These are phyloP conservation scores for Fusarium chlamydosporum DNA, from an alignment of 2,329 filamentous ascomycete species.

Conservation along the genomic window DNA sequence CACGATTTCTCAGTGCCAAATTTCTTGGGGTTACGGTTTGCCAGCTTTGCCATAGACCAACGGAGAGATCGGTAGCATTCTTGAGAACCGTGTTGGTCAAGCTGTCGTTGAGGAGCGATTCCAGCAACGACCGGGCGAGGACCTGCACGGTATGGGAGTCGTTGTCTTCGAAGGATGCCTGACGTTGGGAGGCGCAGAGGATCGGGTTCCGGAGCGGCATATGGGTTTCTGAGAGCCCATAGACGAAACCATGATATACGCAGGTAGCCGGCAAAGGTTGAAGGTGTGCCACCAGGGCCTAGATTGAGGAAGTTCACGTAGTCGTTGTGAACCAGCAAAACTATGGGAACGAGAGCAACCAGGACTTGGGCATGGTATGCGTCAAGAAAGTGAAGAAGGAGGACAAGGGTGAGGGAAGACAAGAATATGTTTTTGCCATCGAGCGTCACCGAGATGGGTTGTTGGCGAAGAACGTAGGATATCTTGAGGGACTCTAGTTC, in stretches of 20 bases:
- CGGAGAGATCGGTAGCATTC: constrained; percentile 70
- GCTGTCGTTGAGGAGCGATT: constrained; percentile 85
- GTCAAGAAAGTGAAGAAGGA: constrained; percentile 67
- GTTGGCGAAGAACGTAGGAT: constrained; percentile 55
- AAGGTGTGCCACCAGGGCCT: constrained; percentile 84
- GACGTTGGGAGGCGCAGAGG: constrained; percentile 64
- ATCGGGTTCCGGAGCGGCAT: constrained; percentile 69
- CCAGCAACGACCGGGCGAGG: constrained; percentile 77
- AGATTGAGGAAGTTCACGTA: constrained; percentile 82
- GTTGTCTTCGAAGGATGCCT: constrained; percentile 69
- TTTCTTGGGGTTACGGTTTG: constrained; percentile 59
- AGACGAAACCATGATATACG: constrained; percentile 79
- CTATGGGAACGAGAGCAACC: constrained; percentile 64
- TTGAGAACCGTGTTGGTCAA: constrained; percentile 73
- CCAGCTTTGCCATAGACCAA: constrained; percentile 66
- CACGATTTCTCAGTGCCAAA: constrained; percentile 78
- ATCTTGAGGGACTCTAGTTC: constrained; percentile 45
- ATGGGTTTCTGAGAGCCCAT: constrained; percentile 79
- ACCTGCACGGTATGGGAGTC: constrained; percentile 73
- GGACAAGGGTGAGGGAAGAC: constrained; percentile 62
- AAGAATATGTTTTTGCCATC: constrained; percentile 64
- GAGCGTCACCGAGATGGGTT: constrained; percentile 68
- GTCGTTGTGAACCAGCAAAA: constrained; percentile 74
- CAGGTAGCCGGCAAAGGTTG: constrained; percentile 79
- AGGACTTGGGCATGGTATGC: constrained; percentile 64